Evolutionary conservation across 768 basidiomycete species (phyloP).

Genomic region (Leccinum aurantiacum): DNA sequence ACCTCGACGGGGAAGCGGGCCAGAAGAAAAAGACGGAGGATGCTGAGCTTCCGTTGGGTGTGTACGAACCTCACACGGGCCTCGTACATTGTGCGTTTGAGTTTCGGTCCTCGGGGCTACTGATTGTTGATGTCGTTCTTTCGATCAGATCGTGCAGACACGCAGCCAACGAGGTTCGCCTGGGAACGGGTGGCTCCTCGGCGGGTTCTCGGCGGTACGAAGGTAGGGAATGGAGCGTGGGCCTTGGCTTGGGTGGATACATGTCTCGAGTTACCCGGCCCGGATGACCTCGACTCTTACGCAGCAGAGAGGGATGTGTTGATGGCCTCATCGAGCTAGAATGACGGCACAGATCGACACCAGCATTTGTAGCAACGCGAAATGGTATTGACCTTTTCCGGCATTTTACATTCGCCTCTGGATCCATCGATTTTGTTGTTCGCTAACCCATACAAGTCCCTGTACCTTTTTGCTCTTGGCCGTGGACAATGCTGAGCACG

Average conservation of each 20-base stretch:
- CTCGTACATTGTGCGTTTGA: constrained; percentile 65
- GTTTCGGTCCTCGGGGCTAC: not conserved
- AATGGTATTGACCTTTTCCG: too few relatives aligned
- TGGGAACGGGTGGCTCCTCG: constrained; percentile 60
- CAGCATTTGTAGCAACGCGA: not conserved
- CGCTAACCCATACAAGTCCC: too few relatives aligned
- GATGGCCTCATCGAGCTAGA: constrained; percentile 16
- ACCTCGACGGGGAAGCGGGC: constrained; percentile 27
- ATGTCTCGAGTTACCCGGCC: constrained; percentile 36
- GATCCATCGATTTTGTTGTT: too few relatives aligned
- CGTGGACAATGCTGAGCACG: too few relatives aligned
- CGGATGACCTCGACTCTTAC: constrained; percentile 22
- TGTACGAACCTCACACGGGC: constrained; percentile 83
- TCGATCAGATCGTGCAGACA: constrained; percentile 65
- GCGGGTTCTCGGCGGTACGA: constrained; percentile 63
- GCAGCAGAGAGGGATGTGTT: constrained; percentile 22
- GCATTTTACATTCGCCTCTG: too few relatives aligned
- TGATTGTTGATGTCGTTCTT: constrained; percentile 5
- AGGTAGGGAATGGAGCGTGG: constrained; percentile 80
- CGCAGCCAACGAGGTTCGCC: constrained; percentile 66
- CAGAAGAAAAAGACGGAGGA: constrained; percentile 33
- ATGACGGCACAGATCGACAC: not conserved
- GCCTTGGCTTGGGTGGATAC: constrained; percentile 76
- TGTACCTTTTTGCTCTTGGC: too few relatives aligned
- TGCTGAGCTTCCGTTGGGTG: constrained; percentile 52